phyloP scores from a whole-genome alignment of 371 early-diverging fungal species.

The Haplosporangium sp. region DNA sequence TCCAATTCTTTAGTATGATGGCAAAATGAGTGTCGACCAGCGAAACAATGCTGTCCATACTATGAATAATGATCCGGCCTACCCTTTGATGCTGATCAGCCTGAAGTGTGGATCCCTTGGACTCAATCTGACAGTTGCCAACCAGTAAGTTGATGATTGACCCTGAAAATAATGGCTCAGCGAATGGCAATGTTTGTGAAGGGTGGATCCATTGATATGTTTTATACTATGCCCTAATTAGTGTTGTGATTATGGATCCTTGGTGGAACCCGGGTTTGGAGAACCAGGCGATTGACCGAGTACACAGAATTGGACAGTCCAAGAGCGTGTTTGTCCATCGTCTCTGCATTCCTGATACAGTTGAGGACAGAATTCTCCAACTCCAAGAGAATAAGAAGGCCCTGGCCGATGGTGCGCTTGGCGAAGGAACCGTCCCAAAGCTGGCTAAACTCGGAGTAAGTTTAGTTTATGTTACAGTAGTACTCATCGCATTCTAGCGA shows the following conservation, averaged over 20 bases:
- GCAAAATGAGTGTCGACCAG: constrained; percentile 56
- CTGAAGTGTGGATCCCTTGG: constrained; percentile 78
- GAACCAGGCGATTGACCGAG: constrained; percentile 78
- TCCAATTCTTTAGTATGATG: constrained; percentile 55
- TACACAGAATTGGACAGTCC: constrained; percentile 77
- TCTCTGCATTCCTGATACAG: constrained; percentile 56
- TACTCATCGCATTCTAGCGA: neutral
- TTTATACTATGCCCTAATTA: constrained; percentile 23
- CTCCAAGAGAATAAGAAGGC: constrained; percentile 55
- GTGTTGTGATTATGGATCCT: constrained; percentile 80
- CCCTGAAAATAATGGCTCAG: neutral
- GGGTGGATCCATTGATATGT: neutral
- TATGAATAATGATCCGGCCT: constrained; percentile 62
- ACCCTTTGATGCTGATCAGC: constrained; percentile 72
- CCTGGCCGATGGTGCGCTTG: constrained; percentile 44
- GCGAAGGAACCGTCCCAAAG: constrained; percentile 45
- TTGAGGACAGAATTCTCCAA: constrained; percentile 61
- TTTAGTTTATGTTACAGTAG: neutral
- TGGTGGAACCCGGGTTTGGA: constrained; percentile 94
- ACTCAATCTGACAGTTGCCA: constrained; percentile 83
- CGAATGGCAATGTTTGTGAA: neutral
- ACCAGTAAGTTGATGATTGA: constrained; percentile 56
- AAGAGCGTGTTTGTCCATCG: constrained; percentile 59
- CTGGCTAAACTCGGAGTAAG: constrained; percentile 47
- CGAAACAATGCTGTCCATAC: constrained; percentile 58